These are phyloP conservation scores for Pythium coloratum DNA, from an alignment of 352 stramenopile species.

Conservation along the genomic window DNA sequence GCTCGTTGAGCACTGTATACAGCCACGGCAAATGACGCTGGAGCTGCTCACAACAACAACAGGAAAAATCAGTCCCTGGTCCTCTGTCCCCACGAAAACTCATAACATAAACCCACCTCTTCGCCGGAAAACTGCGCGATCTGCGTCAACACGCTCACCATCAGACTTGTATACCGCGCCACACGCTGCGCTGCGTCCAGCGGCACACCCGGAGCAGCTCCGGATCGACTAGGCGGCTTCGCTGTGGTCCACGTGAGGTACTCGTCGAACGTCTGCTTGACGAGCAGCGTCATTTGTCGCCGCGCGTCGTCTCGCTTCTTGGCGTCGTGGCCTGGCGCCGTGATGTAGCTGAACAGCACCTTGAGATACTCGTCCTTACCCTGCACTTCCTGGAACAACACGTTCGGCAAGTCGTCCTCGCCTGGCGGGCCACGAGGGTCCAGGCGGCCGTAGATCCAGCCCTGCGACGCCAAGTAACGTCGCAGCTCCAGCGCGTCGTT, in stretches of 20 bases:
- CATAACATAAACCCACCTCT: conserved; percentile 43
- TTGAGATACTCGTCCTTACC: conserved; percentile 79
- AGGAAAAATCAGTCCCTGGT: neutral
- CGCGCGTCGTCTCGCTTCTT: conserved; percentile 58
- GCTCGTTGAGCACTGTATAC: conserved; percentile 72
- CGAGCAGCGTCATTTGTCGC: conserved; percentile 65
- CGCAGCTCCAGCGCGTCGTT: conserved; percentile 68
- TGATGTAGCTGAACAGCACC: conserved; percentile 57
- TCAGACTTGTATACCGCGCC: conserved; percentile 51
- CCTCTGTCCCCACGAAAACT: neutral
- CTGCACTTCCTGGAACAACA: conserved; percentile 73
- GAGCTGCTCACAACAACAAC: conserved; percentile 39
- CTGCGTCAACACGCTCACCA: conserved; percentile 52
- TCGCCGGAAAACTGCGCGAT: conserved; percentile 45
- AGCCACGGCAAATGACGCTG: conserved; percentile 73
- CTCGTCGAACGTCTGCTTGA: conserved; percentile 60
- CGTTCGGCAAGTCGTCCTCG: conserved; percentile 53
- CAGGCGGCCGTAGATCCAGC: conserved; percentile 56
- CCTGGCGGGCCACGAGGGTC: conserved; percentile 29
- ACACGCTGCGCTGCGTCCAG: conserved; percentile 54
- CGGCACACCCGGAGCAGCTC: conserved; percentile 18
- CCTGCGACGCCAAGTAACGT: conserved; percentile 38
- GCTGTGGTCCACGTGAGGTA: conserved; percentile 64
- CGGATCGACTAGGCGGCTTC: conserved; percentile 8
- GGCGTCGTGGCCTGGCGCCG: conserved; percentile 27